phyloP scores from a whole-genome alignment of 73 alveolate species.

The Paramecium sonneborni region DNA sequence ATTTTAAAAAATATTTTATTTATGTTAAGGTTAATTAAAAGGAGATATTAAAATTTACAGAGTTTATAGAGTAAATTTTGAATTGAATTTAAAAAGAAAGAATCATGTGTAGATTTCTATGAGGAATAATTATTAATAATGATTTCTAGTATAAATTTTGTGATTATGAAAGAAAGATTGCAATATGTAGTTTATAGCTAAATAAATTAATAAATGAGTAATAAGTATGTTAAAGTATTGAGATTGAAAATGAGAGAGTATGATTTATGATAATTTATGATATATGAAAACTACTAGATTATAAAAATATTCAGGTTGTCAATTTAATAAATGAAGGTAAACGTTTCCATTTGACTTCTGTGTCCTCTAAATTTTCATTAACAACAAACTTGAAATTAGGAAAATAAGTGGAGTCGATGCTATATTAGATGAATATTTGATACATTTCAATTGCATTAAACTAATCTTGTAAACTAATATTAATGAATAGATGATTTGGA shows the following conservation, averaged over 20 bases:
- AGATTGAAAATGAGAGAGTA: neutral
- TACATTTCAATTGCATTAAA: conserved; percentile 22
- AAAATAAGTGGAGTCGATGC: conserved; percentile 12
- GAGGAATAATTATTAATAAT: too few species aligned
- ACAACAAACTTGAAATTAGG: conserved; percentile 19
- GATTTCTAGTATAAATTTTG: too few species aligned
- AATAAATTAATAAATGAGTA: too few species aligned
- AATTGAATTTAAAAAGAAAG: too few species aligned
- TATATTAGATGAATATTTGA: neutral
- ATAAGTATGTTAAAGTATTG: too few species aligned
- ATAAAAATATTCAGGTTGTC: neutral
- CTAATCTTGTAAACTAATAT: conserved; percentile 19
- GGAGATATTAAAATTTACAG: too few species aligned
- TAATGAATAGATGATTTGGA: conserved; percentile 47
- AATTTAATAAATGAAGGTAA: neutral
- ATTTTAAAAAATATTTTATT: too few species aligned
- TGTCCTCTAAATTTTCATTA: neutral
- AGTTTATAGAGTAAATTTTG: too few species aligned
- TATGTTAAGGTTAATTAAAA: too few species aligned
- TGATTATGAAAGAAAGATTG: neutral
- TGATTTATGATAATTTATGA: neutral
- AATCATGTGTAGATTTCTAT: too few species aligned
- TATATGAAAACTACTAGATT: neutral
- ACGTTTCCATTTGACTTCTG: conserved; percentile 40
- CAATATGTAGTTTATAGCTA: too few species aligned